phyloP scores from a whole-genome alignment of 306 rosid genomes.

The Sechiopsis laciniata region DNA sequence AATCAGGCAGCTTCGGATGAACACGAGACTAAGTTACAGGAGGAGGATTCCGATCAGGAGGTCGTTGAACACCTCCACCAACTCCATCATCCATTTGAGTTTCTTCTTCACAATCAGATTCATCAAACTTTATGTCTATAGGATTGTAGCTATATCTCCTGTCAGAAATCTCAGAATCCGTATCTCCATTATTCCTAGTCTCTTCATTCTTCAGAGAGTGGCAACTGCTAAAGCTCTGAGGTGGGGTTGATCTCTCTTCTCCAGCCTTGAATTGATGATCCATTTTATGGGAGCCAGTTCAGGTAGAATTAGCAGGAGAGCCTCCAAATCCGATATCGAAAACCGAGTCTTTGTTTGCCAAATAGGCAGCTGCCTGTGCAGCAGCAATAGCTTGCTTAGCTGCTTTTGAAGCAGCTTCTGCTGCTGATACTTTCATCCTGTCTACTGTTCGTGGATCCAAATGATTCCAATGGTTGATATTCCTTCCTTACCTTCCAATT shows the following conservation, averaged over 20 bases:
- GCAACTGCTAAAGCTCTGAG: slow-evolving; percentile 48
- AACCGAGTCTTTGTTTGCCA: slow-evolving; percentile 58
- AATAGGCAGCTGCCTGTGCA: slow-evolving; percentile 83
- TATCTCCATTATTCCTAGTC: slow-evolving; percentile 25
- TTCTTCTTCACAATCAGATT: slow-evolving; percentile 77
- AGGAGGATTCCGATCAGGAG: slow-evolving; percentile 60
- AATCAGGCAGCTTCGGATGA: slow-evolving; percentile 91
- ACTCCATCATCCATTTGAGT: slow-evolving; percentile 35
- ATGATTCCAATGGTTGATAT: neutral
- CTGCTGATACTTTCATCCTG: slow-evolving; percentile 46
- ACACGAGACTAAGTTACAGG: slow-evolving; percentile 43
- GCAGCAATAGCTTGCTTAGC: slow-evolving; percentile 87
- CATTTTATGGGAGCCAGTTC: neutral
- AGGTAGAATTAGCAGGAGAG: slow-evolving; percentile 20
- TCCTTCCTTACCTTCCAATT: slow-evolving; percentile 26
- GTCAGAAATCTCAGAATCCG: slow-evolving; percentile 29
- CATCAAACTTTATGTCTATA: slow-evolving; percentile 70
- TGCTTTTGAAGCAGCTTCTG: slow-evolving; percentile 83
- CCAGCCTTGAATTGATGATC: slow-evolving; percentile 30
- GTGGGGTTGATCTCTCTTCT: slow-evolving; percentile 28
- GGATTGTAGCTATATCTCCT: slow-evolving; percentile 65
- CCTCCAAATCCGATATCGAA: slow-evolving; percentile 23
- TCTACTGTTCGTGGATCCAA: slow-evolving; percentile 28
- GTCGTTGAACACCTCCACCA: slow-evolving; percentile 27
- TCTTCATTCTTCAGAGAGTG: slow-evolving; percentile 32